Evolutionary conservation across 495 filamentous ascomycete genomes (phyloP).

Genomic region (Aspergillus bertholletiae): DNA sequence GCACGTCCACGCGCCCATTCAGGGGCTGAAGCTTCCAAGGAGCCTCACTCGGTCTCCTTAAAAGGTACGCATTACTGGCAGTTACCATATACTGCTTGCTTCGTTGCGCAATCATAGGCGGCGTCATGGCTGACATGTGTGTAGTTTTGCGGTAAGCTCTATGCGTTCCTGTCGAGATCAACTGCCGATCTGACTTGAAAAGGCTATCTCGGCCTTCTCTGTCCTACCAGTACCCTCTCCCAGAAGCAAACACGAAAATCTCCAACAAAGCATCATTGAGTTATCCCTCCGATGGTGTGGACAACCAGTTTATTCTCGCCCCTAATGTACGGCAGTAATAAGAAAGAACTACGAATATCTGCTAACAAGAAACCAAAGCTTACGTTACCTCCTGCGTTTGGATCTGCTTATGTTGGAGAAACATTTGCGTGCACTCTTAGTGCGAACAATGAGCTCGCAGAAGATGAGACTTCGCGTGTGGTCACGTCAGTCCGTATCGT

Average conservation of each 20-base stretch:
- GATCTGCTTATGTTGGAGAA: conserved; percentile 92
- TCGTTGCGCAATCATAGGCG: too few relatives aligned
- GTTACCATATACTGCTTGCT: too few relatives aligned
- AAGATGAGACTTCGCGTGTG: conserved; percentile 40
- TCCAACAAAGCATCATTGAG: conserved; percentile 49
- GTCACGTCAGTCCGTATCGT: conserved; percentile 76
- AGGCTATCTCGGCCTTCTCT: conserved; percentile 57
- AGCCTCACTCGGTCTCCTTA: conserved; percentile 79
- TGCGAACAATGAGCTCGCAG: conserved; percentile 78
- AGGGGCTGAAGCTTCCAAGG: conserved; percentile 60
- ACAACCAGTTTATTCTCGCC: conserved; percentile 55
- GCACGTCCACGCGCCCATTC: conserved; percentile 44
- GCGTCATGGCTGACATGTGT: conserved; percentile 23
- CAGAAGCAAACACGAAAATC: conserved; percentile 46
- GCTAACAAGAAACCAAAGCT: conserved; percentile 41
- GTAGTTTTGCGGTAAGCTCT: conserved; percentile 48
- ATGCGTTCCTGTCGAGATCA: background rate
- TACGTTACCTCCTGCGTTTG: conserved; percentile 90
- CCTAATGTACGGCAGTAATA: conserved; percentile 46
- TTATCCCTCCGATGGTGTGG: conserved; percentile 44
- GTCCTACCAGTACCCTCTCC: conserved; percentile 55
- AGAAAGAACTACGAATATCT: background rate
- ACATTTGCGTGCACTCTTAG: conserved; percentile 92
- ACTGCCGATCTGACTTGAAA: conserved; percentile 15
- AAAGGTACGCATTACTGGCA: conserved; percentile 54